Percentiles rank a stretch among this genome's conserved stretches.
These are phyloP conservation scores for Polyporus arcularius DNA, from an alignment of 768 basidiomycete species.

Conservation along the genomic window DNA sequence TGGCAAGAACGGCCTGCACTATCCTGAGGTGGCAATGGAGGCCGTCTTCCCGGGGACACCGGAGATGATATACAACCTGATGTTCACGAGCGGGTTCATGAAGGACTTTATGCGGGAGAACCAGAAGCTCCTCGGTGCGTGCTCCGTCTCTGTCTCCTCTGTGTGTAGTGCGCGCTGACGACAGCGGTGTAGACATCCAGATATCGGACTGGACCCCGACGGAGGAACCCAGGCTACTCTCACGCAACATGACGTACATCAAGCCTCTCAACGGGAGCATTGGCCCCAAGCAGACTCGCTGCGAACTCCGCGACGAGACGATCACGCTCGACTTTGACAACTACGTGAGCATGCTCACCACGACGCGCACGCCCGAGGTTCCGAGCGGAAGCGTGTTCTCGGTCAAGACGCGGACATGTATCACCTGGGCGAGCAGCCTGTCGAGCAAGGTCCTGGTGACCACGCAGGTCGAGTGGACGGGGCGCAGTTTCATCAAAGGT, in stretches of 20 bases:
- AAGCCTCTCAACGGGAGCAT: constrained; percentile 87
- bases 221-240: constrained; percentile 65
- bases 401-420: constrained; percentile 92
- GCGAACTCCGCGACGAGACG: constrained; percentile 89
- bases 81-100: constrained; percentile 94
- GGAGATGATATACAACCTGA: constrained; percentile 92
- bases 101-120: constrained; percentile 91
- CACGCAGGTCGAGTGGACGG: constrained; percentile 94
- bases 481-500: constrained; percentile 97
- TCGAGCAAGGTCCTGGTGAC: constrained; percentile 83
- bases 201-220: constrained; percentile 91
- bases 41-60: constrained; percentile 84
- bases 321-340: constrained; percentile 81
- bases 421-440: constrained; percentile 88
- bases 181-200: constrained; percentile 70
- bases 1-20: constrained; percentile 69
- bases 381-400: constrained; percentile 91
- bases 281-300: constrained; percentile 94
- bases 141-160: neutral
- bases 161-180: neutral
- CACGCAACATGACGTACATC: constrained; percentile 94
- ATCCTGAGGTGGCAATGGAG: constrained; percentile 74
- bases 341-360: constrained; percentile 81
- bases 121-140: constrained; percentile 85
- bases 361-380: constrained; percentile 91